These are phyloP conservation scores for Salvia sclarea DNA, from an alignment of 305 asterid genomes.

Conservation along the genomic window DNA sequence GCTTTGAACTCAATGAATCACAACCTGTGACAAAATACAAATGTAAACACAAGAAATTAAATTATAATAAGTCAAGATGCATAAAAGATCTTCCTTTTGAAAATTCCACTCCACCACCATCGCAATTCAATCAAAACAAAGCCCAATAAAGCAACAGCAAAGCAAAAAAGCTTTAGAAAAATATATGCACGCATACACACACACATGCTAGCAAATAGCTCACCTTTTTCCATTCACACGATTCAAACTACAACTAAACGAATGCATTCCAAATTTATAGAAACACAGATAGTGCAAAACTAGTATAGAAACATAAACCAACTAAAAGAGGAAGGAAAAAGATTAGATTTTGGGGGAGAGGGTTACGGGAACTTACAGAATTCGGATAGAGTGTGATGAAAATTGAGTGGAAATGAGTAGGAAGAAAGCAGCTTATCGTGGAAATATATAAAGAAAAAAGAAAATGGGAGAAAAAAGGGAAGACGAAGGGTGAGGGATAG, in stretches of 20 bases:
- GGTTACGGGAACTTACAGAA: constrained; percentile 30
- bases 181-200: neutral
- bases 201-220: constrained; percentile 7
- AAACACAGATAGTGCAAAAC: neutral
- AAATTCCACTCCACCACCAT: constrained; percentile 32
- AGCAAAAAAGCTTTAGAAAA: neutral
- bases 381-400: neutral
- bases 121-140: constrained; percentile 18
- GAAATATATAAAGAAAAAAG: neutral
- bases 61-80: neutral
- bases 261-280: neutral
- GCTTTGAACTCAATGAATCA: constrained; percentile 40
- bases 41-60: constrained; percentile 28
- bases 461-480: too few species aligned
- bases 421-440: neutral
- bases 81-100: constrained; percentile 25
- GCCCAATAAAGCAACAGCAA: neutral
- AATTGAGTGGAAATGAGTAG: constrained; percentile 9
- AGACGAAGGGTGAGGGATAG: constrained; percentile 3
- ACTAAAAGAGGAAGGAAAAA: neutral
- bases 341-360: neutral
- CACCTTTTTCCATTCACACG: neutral
- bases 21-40: constrained; percentile 56
- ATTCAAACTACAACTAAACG: constrained; percentile 1
- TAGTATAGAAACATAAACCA: neutral